These are phyloP conservation scores for Nigrospora osmanthi DNA, from an alignment of 2,329 filamentous ascomycete genomes.

Conservation along the genomic window DNA sequence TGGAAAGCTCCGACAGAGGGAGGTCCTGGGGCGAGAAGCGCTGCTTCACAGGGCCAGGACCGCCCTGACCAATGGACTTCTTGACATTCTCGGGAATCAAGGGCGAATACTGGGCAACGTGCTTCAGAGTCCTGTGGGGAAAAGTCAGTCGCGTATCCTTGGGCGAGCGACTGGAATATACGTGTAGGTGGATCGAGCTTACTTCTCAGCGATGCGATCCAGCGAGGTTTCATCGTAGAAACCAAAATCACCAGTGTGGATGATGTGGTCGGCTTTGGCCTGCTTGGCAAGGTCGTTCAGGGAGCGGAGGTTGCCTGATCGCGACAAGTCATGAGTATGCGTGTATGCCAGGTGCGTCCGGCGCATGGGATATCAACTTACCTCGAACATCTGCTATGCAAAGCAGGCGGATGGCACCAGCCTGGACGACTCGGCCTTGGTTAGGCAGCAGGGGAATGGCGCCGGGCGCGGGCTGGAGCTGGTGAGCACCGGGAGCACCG, in stretches of 20 bases:
- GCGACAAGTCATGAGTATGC: not conserved
- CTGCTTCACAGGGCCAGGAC: slow-evolving; percentile 73
- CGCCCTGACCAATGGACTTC: slow-evolving; percentile 57
- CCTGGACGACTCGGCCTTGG: slow-evolving; percentile 59
- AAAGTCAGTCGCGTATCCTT: slow-evolving; percentile 8
- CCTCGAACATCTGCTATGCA: slow-evolving; percentile 69
- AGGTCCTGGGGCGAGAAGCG: slow-evolving; percentile 76
- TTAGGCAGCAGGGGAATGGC: slow-evolving; percentile 60
- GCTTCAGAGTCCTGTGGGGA: slow-evolving; percentile 74
- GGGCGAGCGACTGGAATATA: not conserved
- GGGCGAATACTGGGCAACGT: slow-evolving; percentile 97
- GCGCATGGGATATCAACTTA: slow-evolving; percentile 25
- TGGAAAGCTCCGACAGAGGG: slow-evolving; percentile 84
- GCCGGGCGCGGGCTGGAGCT: slow-evolving; percentile 43
- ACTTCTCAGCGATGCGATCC: slow-evolving; percentile 98
- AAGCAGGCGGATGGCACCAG: slow-evolving; percentile 57
- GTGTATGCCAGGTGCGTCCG: not conserved
- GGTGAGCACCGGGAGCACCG: slow-evolving; percentile 40
- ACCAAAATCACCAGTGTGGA: slow-evolving; percentile 97
- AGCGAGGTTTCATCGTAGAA: slow-evolving; percentile 97
- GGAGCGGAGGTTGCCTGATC: slow-evolving; percentile 81
- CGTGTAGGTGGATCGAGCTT: slow-evolving; percentile 26
- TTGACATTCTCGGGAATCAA: slow-evolving; percentile 74
- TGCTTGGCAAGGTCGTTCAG: slow-evolving; percentile 94
- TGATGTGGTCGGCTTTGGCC: slow-evolving; percentile 92